Evolutionary conservation across 148 eudicot species (phyloP).

Genomic region (Amaranthus hypochondriacus): DNA sequence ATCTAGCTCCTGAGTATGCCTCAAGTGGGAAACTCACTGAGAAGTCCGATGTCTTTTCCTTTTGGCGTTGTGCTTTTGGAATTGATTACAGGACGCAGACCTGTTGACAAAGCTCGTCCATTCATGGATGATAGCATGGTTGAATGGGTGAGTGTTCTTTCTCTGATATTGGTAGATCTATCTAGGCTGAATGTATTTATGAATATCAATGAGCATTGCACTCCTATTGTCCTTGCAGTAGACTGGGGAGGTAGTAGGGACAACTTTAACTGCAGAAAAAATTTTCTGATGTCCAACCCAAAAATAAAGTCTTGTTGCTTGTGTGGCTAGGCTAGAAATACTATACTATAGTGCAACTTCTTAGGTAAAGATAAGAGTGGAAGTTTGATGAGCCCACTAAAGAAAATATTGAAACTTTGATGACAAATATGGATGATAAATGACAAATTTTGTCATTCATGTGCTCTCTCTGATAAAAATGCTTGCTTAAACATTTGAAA

Average conservation of each 20-base stretch:
- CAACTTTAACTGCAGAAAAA: background rate
- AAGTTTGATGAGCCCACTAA: too few species aligned
- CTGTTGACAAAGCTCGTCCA: constrained; percentile 51
- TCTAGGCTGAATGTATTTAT: background rate
- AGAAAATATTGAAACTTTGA: background rate
- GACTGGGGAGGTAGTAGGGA: too few species aligned
- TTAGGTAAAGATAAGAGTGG: background rate
- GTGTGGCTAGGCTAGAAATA: background rate
- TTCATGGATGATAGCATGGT: constrained; percentile 64
- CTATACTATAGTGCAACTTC: background rate
- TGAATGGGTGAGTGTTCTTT: constrained; percentile 54
- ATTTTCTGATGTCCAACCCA: background rate
- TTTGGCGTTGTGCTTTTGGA: constrained; percentile 75
- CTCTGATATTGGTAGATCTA: background rate
- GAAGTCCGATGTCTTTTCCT: constrained; percentile 66
- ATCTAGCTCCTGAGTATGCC: constrained; percentile 77
- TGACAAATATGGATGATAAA: background rate
- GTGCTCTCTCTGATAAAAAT: background rate
- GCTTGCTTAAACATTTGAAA: background rate
- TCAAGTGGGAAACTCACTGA: constrained; percentile 71
- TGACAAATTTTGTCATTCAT: background rate
- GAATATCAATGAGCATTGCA: background rate
- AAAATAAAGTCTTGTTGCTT: background rate
- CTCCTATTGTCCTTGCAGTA: background rate
- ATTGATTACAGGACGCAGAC: constrained; percentile 74